phyloP scores from a whole-genome alignment of 2,329 filamentous ascomycete genomes.

The Epicoccum nigrum region DNA sequence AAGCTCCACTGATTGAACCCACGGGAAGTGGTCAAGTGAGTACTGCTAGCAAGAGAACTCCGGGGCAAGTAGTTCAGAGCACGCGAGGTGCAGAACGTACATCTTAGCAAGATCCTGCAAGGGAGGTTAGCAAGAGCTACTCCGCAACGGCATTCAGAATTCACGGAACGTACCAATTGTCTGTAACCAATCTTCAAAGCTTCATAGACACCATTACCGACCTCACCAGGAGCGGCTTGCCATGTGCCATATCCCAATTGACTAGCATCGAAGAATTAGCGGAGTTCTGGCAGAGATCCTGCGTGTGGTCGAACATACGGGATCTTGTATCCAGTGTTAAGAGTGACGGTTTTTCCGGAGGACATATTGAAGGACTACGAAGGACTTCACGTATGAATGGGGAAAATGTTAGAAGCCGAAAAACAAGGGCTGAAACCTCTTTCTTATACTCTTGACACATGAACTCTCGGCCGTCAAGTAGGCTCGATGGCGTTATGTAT shows the following conservation, averaged over 20 bases:
- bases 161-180: constrained; percentile 34
- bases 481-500: constrained; percentile 18
- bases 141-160: neutral
- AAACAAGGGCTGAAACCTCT: constrained; percentile 11
- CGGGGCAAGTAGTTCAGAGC: neutral
- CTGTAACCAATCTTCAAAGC: constrained; percentile 43
- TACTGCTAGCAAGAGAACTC: constrained; percentile 1
- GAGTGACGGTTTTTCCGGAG: constrained; percentile 45
- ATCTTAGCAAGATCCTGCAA: constrained; percentile 48
- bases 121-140: neutral
- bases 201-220: constrained; percentile 51
- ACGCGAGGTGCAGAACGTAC: constrained; percentile 26
- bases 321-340: constrained; percentile 51
- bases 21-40: neutral
- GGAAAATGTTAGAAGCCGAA: neutral
- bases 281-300: neutral
- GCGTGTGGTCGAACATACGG: constrained; percentile 49
- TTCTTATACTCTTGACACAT: constrained; percentile 23
- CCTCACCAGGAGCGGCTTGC: constrained; percentile 43
- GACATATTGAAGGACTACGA: constrained; percentile 31
- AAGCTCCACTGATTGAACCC: constrained; percentile 14
- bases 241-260: constrained; percentile 47
- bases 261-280: constrained; percentile 48
- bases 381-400: constrained; percentile 1
- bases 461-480: constrained; percentile 14